These are phyloP conservation scores for Luffa acutangula DNA, from an alignment of 306 rosid genomes.

Conservation along the genomic window DNA sequence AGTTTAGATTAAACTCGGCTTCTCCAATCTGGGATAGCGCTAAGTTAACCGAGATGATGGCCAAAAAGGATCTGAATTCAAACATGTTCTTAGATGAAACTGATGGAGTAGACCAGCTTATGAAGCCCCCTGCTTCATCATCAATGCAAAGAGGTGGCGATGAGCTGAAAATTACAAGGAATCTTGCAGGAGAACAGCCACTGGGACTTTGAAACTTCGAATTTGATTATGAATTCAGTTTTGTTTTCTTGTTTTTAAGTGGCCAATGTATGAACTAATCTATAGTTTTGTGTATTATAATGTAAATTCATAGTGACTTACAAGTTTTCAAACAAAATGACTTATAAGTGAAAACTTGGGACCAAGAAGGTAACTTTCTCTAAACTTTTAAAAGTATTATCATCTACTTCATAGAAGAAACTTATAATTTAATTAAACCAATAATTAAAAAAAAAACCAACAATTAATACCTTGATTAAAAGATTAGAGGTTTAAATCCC, in stretches of 20 bases:
- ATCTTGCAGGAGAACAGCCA: neutral
- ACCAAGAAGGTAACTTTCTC: too few species aligned
- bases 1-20: constrained; percentile 15
- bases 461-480: too few species aligned
- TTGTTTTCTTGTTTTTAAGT: neutral
- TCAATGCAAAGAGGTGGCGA: constrained; percentile 16
- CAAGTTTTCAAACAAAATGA: too few species aligned
- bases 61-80: constrained; percentile 11
- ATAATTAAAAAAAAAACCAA: too few species aligned
- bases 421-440: too few species aligned
- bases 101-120: constrained; percentile 9
- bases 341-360: too few species aligned
- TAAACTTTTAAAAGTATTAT: too few species aligned
- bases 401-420: too few species aligned
- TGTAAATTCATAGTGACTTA: neutral
- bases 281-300: neutral
- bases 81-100: constrained; percentile 7
- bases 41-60: constrained; percentile 16
- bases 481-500: too few species aligned
- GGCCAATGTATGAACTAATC: neutral
- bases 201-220: neutral
- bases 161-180: neutral
- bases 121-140: constrained; percentile 27
- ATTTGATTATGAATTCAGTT: neutral
- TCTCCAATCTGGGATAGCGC: constrained; percentile 16